Evolutionary conservation across 2,329 filamentous ascomycete genomes (phyloP).

Genomic region (Pyricularia sp.): DNA sequence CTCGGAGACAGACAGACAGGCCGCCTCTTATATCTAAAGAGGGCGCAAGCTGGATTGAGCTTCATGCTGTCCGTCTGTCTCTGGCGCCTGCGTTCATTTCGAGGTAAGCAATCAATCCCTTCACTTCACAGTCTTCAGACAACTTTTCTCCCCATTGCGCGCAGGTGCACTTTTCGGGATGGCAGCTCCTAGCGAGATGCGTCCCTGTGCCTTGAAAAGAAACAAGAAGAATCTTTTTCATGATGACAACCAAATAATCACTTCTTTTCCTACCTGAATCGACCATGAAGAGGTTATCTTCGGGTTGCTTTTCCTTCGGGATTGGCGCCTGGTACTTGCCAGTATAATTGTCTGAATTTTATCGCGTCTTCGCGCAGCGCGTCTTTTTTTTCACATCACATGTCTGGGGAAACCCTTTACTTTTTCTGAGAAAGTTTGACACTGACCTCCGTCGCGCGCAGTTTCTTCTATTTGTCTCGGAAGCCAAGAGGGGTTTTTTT

Average conservation of each 20-base stretch:
- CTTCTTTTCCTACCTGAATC: constrained; percentile 86
- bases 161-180: not conserved
- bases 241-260: constrained; percentile 61
- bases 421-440: not conserved
- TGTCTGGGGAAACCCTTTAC: not conserved
- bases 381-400: not conserved
- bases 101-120: not conserved
- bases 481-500: not conserved
- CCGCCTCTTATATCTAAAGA: not conserved
- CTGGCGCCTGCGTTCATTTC: not conserved
- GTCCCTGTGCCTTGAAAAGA: not conserved
- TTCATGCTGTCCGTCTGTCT: not conserved
- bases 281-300: constrained; percentile 67
- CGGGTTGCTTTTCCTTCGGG: constrained; percentile 42
- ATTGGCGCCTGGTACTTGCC: constrained; percentile 72
- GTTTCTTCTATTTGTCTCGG: not conserved
- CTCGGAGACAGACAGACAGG: not conserved
- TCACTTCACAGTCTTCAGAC: not conserved
- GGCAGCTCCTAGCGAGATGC: constrained; percentile 16
- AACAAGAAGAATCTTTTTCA: constrained; percentile 12
- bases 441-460: not conserved
- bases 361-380: not conserved
- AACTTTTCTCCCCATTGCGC: not conserved
- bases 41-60: not conserved
- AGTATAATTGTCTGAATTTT: constrained; percentile 69